Percentiles rank a stretch among this genome's conserved stretches.
Evolutionary conservation across 371 early-diverging fungal genomes (phyloP).

Genomic region (Synchytrium microbalum): DNA sequence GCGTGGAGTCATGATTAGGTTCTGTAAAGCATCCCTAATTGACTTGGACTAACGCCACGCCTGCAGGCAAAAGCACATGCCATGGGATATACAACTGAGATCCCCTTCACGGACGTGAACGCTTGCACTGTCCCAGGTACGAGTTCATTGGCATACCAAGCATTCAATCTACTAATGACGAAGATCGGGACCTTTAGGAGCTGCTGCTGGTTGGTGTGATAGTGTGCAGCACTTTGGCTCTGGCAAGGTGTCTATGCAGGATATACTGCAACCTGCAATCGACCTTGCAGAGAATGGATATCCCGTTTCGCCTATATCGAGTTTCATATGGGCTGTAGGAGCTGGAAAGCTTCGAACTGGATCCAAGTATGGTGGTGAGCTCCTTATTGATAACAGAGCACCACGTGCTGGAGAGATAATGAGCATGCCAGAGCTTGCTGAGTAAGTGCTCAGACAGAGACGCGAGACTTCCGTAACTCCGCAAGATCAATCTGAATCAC

Average conservation of each 20-base stretch:
- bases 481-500: not conserved
- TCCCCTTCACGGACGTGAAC: slow-evolving; percentile 45
- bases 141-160: too few species aligned
- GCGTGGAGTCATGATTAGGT: slow-evolving; percentile 26
- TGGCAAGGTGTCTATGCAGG: slow-evolving; percentile 46
- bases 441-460: slow-evolving; percentile 19
- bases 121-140: slow-evolving; percentile 73
- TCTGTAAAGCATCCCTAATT: slow-evolving; percentile 25
- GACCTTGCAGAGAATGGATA: slow-evolving; percentile 64
- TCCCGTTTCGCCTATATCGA: slow-evolving; percentile 18
- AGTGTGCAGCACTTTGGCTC: slow-evolving; percentile 65
- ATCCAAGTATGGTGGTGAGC: slow-evolving; percentile 43
- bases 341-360: slow-evolving; percentile 34
- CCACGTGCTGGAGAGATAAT: slow-evolving; percentile 63
- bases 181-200: too few species aligned
- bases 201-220: slow-evolving; percentile 47
- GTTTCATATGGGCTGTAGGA: slow-evolving; percentile 47
- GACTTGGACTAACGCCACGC: too few species aligned
- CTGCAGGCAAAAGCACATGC: too few species aligned
- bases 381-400: slow-evolving; percentile 53
- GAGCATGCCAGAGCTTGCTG: slow-evolving; percentile 49
- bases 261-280: slow-evolving; percentile 64
- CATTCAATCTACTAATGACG: too few species aligned
- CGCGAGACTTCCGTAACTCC: slow-evolving; percentile 1
- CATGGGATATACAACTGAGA: too few species aligned